Conservation (phyloP, 257 asterid species). For the Przewalskia tangutica region DNA sequence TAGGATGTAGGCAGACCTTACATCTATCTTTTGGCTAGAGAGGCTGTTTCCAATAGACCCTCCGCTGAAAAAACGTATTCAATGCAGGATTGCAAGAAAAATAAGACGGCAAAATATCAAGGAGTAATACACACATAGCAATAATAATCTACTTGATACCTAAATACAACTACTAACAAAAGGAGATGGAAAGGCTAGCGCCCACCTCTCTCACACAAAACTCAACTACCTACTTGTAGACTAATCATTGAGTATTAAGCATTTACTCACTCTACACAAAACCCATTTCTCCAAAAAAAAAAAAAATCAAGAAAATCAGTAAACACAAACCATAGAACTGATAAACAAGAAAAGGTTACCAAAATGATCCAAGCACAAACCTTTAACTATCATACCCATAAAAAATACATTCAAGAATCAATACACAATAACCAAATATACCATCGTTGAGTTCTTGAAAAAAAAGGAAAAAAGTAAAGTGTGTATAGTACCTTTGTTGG, state of each 20-base stretch:
- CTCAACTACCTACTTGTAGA: background rate
- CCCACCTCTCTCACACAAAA: too few relatives aligned
- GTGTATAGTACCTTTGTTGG: background rate
- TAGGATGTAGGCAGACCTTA: too few relatives aligned
- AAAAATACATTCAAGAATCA: background rate
- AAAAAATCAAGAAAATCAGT: background rate
- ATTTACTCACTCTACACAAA: too few relatives aligned
- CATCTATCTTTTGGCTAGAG: too few relatives aligned
- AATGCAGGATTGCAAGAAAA: too few relatives aligned
- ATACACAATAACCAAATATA: background rate
- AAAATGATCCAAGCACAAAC: background rate
- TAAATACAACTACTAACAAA: too few relatives aligned
- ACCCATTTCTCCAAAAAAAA: background rate
- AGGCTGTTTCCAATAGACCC: too few relatives aligned
- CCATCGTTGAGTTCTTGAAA: background rate
- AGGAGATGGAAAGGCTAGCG: too few relatives aligned
- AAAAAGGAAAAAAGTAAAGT: background rate
- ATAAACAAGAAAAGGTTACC: background rate
- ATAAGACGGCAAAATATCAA: too few relatives aligned
- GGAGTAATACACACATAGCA: too few relatives aligned
- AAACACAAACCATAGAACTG: background rate
- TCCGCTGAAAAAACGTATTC: too few relatives aligned
- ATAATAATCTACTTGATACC: too few relatives aligned
- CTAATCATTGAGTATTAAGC: background rate
- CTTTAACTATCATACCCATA: background rate